Conservation (phyloP, 371 early-diverging fungal genomes). For the Enterospora canceri region DNA sequence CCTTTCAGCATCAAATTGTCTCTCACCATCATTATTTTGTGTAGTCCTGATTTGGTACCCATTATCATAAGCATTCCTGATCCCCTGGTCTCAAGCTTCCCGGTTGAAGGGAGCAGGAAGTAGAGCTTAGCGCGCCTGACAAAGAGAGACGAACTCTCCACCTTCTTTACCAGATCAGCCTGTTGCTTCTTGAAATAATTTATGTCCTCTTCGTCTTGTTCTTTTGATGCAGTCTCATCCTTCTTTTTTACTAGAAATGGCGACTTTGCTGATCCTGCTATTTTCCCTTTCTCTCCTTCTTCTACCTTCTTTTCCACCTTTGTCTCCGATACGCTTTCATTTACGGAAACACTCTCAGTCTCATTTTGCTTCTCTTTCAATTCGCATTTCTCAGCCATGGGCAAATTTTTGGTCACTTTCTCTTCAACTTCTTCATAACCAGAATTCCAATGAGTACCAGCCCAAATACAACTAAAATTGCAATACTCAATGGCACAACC, state of each 20-base stretch:
- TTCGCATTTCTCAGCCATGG: too few relatives aligned
- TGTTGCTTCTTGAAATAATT: slow-evolving; percentile 22
- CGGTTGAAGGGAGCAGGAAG: slow-evolving; percentile 18
- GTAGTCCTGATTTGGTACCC: slow-evolving; percentile 3
- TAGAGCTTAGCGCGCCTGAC: slow-evolving; percentile 34
- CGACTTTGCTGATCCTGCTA: background rate
- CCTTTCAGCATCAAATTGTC: slow-evolving; percentile 41
- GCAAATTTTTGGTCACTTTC: too few relatives aligned
- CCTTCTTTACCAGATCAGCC: slow-evolving; percentile 67
- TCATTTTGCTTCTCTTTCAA: too few relatives aligned
- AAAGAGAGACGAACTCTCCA: slow-evolving; percentile 27
- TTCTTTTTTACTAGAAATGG: slow-evolving; percentile 8
- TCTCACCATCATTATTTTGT: slow-evolving; percentile 40
- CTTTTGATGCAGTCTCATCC: slow-evolving; percentile 13
- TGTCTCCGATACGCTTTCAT: background rate
- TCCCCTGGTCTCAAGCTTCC: slow-evolving; percentile 40
- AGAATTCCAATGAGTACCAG: too few relatives aligned
- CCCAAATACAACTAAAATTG: too few relatives aligned
- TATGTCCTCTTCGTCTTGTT: slow-evolving; percentile 19
- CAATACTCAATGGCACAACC: too few relatives aligned
- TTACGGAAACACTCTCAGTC: too few relatives aligned
- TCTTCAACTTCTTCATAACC: background rate
- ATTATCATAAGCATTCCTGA: slow-evolving; percentile 34
- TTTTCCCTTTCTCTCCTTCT: background rate
- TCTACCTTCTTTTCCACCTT: background rate